Evolutionary conservation across 2,329 filamentous ascomycete species (phyloP), one percentile per base, ranked within the genome.

Genomic region (Periconia sp.): DNA sequence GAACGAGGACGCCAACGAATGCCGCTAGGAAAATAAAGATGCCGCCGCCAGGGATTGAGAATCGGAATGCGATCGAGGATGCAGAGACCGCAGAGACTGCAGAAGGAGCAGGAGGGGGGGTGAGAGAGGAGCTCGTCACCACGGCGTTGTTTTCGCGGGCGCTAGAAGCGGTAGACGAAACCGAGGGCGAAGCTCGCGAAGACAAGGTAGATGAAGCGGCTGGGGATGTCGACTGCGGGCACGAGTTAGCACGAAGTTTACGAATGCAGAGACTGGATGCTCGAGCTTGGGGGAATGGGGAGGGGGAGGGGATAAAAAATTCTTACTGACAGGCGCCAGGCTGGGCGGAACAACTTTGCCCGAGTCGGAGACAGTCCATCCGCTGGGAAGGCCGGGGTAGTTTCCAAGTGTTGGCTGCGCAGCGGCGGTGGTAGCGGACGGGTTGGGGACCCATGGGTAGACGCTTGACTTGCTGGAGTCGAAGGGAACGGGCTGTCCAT

Each of bases 261-360:
- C 3, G 3, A 18, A 17, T 27, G 47, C 30, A 11, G 45, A 35
- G 47, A 45, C 50, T 42, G 37, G 23, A 27, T 27, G 23, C 23
- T 27, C 23, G 23, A 27, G 23, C 23, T 8, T 27, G 23, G 23
- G 23, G 23, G 8, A 27, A n/a, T n/a, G n/a, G n/a, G n/a, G n/a
- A 42, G 47, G 51, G 27, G 51, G 59, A 56, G 53, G 55, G 61
- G 61, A 66, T 64, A 59, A 73, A 61, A 58, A 72, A 81, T 80
- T 72, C 85, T 82, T 84, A 86, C 84, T 84, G 78, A 85, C 83
- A 78, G 82, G 80, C 67, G 84, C 85, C 77, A 85, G 84, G 75
- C 82, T 84, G 61, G 85, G 83, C 69, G 89, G 89, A 68, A 91
- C 81, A 65, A 94, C 86, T 79, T 92, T 93, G 70, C 91, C 90